A percentile compares a stretch with the other conserved stretches of the same genome.
phyloP scores from a whole-genome alignment of 2,329 filamentous ascomycete species.

The Paracoccidioides lutzii region DNA sequence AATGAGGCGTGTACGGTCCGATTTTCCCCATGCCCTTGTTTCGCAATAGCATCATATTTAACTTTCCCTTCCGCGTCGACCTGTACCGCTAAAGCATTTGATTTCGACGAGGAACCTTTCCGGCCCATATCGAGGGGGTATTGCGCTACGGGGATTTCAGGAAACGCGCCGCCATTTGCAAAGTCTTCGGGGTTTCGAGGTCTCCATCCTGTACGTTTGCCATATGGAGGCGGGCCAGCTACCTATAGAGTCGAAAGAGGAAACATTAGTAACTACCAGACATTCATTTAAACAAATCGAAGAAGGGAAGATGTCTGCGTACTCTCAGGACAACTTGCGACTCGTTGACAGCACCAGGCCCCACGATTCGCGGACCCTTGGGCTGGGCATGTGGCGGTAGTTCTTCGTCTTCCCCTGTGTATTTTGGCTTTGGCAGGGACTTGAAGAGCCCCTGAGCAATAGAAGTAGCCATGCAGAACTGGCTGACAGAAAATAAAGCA shows the following conservation, averaged over 20 bases:
- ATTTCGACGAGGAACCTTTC: constrained; percentile 51
- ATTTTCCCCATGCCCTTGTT: constrained; percentile 70
- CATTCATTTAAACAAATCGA: background rate
- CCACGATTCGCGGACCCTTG: constrained; percentile 70
- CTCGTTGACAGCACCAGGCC: constrained; percentile 66
- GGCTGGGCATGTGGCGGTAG: constrained; percentile 57
- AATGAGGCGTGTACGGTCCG: constrained; percentile 89
- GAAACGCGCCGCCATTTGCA: constrained; percentile 90
- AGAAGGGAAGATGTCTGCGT: constrained; percentile 13
- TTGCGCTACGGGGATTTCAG: constrained; percentile 84
- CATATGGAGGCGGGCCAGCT: constrained; percentile 75
- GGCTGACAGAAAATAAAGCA: background rate
- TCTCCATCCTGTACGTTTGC: constrained; percentile 78
- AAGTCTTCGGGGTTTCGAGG: constrained; percentile 82
- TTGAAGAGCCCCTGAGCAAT: constrained; percentile 60
- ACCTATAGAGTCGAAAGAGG: constrained; percentile 35
- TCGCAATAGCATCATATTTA: constrained; percentile 90
- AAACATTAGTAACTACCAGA: constrained; percentile 8
- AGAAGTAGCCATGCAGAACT: constrained; percentile 36
- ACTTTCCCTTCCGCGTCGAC: constrained; percentile 86
- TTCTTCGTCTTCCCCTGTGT: constrained; percentile 81
- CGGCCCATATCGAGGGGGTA: constrained; percentile 93
- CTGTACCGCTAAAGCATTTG: constrained; percentile 83
- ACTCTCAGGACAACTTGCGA: constrained; percentile 72
- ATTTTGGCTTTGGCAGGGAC: constrained; percentile 78